Conservation (phyloP, 345 rosid species). For the Excoecaria cochinchinensis region DNA sequence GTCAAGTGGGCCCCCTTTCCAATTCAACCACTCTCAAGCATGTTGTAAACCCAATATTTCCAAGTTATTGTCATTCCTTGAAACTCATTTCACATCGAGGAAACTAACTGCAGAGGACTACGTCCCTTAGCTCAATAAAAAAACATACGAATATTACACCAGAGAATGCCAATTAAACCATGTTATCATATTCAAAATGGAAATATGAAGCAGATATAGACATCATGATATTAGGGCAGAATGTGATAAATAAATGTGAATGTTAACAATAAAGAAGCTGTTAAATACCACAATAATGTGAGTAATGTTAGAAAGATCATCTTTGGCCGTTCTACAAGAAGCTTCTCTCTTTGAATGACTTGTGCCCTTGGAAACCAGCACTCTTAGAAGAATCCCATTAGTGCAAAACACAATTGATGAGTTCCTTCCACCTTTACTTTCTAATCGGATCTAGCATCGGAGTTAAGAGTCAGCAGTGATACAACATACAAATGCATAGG, state of each 20-base stretch:
- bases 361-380: conserved; percentile 63
- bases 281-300: conserved; percentile 88
- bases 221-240: neutral
- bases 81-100: neutral
- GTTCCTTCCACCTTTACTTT: conserved; percentile 82
- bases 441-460: conserved; percentile 69
- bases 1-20: neutral
- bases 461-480: conserved; percentile 13
- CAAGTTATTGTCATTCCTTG: neutral
- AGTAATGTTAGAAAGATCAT: conserved; percentile 60
- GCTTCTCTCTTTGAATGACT: conserved; percentile 30
- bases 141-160: neutral
- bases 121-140: neutral
- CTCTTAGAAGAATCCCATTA: conserved; percentile 79
- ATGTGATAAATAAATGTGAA: neutral
- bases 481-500: neutral
- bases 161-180: neutral
- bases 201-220: neutral
- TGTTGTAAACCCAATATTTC: neutral
- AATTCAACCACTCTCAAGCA: neutral
- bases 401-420: conserved; percentile 94
- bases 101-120: neutral
- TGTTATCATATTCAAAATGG: neutral
- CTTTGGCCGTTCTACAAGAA: conserved; percentile 24
- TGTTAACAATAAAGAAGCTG: neutral